Conservation (phyloP, 352 stramenopile genomes). For the Aphanomyces euteiches region DNA sequence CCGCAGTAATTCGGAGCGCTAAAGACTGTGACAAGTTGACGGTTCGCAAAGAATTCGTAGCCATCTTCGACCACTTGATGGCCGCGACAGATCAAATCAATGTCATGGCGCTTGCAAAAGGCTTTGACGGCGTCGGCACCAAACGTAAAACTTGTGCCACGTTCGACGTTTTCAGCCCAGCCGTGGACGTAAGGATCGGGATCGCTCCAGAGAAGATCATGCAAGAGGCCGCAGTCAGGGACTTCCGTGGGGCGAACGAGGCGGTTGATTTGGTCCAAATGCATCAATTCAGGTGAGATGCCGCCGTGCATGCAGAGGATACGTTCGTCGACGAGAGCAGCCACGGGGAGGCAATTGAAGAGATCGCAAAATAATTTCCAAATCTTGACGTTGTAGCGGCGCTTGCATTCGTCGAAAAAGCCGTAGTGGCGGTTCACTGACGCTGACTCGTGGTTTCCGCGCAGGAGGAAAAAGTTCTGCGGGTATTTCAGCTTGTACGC, state of each 20-base stretch:
- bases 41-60: conserved; percentile 67
- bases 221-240: conserved; percentile 67
- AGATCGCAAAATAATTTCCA: conserved; percentile 96
- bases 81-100: conserved; percentile 96
- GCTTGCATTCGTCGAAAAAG: conserved; percentile 99
- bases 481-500: conserved; percentile 99
- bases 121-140: conserved; percentile 95
- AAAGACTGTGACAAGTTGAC: conserved; percentile 86
- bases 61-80: conserved; percentile 65
- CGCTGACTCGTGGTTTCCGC: conserved; percentile 97
- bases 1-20: conserved; percentile 90
- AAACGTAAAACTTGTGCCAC: conserved; percentile 99
- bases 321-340: conserved; percentile 93
- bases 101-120: conserved; percentile 95
- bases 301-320: conserved; percentile 98
- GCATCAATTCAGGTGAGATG: conserved; percentile 92
- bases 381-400: conserved; percentile 87
- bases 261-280: conserved; percentile 92
- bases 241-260: conserved; percentile 77
- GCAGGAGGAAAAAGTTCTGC: conserved; percentile 95
- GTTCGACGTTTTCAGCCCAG: conserved; percentile 92
- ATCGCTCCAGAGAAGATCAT: conserved; percentile 83
- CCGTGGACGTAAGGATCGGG: conserved; percentile 80
- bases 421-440: conserved; percentile 98
- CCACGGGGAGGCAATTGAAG: conserved; percentile 98